Percentiles rank a stretch among this genome's conserved stretches.
Evolutionary conservation across 129 eudicot genomes (phyloP).

Genomic region (Arctium minus): DNA sequence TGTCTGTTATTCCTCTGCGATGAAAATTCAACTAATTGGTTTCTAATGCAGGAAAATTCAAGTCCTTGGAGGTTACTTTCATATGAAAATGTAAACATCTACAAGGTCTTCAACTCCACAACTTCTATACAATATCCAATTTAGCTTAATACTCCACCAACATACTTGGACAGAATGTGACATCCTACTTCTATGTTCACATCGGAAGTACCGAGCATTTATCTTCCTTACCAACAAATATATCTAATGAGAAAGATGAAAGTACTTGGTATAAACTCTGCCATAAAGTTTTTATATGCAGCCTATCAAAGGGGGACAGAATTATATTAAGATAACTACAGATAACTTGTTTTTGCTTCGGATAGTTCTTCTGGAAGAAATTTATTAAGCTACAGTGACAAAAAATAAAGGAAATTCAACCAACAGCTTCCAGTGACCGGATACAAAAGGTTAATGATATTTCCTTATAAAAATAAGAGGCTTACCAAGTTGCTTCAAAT

Average conservation of each 20-base stretch:
- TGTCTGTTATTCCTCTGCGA: neutral
- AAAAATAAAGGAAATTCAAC: neutral
- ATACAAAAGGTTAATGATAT: neutral
- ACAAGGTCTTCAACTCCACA: neutral
- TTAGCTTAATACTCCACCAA: neutral
- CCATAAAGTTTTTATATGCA: neutral
- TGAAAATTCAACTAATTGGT: neutral
- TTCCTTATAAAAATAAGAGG: neutral
- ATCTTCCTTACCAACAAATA: neutral
- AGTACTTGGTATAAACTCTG: neutral
- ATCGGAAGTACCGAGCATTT: neutral
- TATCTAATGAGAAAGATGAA: constrained; percentile 8
- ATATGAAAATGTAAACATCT: neutral
- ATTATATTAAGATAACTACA: constrained; percentile 3
- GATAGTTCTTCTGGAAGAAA: neutral
- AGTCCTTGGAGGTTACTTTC: neutral
- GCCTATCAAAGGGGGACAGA: neutral
- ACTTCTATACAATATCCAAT: neutral
- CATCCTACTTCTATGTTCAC: neutral
- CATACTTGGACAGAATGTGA: neutral
- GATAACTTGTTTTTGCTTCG: constrained; percentile 1
- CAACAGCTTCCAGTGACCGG: neutral
- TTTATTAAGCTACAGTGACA: constrained; percentile 7
- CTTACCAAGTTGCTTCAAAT: constrained; percentile 90
- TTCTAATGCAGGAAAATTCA: neutral